Base-by-base conservation (phyloP, 2,329 filamentous ascomycete genomes). In the Aaosphaeria arxii region DNA sequence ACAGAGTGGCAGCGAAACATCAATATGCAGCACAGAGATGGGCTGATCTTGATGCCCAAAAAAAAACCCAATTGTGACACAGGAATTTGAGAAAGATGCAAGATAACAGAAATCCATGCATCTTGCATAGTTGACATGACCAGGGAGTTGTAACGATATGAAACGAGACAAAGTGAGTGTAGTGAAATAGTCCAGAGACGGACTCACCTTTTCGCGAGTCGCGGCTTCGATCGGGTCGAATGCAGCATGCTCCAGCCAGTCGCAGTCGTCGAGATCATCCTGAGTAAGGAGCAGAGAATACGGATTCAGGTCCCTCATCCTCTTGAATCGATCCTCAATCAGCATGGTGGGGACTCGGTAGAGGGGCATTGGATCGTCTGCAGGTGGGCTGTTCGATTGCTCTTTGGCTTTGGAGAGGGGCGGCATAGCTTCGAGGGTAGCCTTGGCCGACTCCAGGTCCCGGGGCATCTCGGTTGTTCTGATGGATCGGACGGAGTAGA, bases 201-300 rank as follows among this genome's bases (percentile, higher is more conserved):
- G 17, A 24, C 17, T 24, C 70, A 83, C 83, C 77, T 85, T 86
- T 58, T 85, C 82, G 62, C 73, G 73, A 42, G 77, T 75, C 53
- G 76, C 79, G 49, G 81, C 75, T 66, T 86, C 80, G 9, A 76
- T 59, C 35, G 80, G 76, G 30, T 82, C 81, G 59, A 86, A 85
- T 6, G 78, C 70, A 32, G 72, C 77, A 47, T 79, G 74, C 63
- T 86, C 83, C 13, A 86, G 75, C 51, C 70, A 70, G 52, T 81
- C 72, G 65, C 82, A 85, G 56, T 80, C 82, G 31, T 86, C 82
- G 43, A 86, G 66, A 58, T 90, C 85, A 29, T 79, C 80, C 42
- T 81, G 70, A 38, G 82, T 88, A 44, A 96, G 78, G 30, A 87
- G 81, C 45, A 88, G 83, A n/a, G 88, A 80, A 60, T 88, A 87